Conservation (phyloP, 192 early-diverging fungal species). For the Cetraspora pellucida region DNA sequence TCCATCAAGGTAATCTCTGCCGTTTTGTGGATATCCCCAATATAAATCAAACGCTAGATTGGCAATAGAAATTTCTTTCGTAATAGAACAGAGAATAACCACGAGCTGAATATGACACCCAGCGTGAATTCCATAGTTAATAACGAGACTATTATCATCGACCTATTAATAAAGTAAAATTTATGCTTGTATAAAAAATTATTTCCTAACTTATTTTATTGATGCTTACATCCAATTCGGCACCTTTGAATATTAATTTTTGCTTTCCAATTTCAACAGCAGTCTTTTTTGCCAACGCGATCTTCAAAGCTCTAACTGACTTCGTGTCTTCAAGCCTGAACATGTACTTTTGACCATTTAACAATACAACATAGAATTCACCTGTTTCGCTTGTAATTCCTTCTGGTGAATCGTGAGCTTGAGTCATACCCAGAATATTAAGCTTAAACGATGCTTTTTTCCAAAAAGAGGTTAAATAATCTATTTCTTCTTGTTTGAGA, state of each 20-base stretch:
- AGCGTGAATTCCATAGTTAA: not conserved
- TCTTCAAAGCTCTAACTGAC: not conserved
- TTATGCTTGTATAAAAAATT: too few relatives aligned
- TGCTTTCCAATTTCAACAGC: slow-evolving; percentile 13
- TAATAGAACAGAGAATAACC: slow-evolving; percentile 29
- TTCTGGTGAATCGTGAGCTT: not conserved
- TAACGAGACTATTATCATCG: too few relatives aligned
- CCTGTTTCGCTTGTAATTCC: not conserved
- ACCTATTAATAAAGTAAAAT: too few relatives aligned
- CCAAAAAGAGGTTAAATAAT: not conserved
- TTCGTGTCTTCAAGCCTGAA: not conserved
- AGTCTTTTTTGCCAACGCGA: not conserved
- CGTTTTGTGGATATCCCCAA: slow-evolving; percentile 17
- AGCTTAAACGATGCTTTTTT: slow-evolving; percentile 3
- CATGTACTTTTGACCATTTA: slow-evolving; percentile 21
- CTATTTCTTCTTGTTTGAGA: not conserved
- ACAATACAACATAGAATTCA: slow-evolving; percentile 26
- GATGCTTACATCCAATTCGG: slow-evolving; percentile 24
- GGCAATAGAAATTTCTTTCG: not conserved
- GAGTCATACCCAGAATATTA: not conserved
- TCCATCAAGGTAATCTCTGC: slow-evolving; percentile 31
- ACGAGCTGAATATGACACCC: slow-evolving; percentile 27
- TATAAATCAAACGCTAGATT: slow-evolving; percentile 21
- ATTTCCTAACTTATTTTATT: not conserved
- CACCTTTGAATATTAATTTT: slow-evolving; percentile 26